phyloP scores from a whole-genome alignment of 2,329 filamentous ascomycete genomes.

The Sclerotinia trifoliorum region DNA sequence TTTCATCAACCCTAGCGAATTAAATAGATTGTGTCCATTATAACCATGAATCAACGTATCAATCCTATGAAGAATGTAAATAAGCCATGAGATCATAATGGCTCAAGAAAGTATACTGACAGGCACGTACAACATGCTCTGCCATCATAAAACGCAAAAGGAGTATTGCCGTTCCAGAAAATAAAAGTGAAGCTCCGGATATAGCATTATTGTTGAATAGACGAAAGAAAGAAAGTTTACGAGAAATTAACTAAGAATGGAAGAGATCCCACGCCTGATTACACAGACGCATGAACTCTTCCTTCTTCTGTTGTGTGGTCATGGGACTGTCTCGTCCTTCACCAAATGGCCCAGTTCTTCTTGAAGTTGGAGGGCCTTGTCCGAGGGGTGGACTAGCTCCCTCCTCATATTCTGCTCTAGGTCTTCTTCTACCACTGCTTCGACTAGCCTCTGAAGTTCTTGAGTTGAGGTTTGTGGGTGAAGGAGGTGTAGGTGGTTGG shows the following conservation, averaged over 20 bases:
- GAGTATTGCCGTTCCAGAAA: slow-evolving; percentile 16
- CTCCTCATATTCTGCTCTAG: slow-evolving; percentile 89
- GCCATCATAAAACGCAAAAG: slow-evolving; percentile 4
- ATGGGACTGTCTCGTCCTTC: slow-evolving; percentile 81
- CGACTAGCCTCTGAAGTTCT: slow-evolving; percentile 39
- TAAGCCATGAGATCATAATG: slow-evolving; percentile 6
- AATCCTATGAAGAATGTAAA: slow-evolving; percentile 1
- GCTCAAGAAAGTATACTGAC: slow-evolving; percentile 18
- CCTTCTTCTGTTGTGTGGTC: slow-evolving; percentile 80
- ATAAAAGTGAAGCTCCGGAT: slow-evolving; percentile 14
- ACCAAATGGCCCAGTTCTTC: slow-evolving; percentile 67
- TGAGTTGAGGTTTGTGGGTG: slow-evolving; percentile 42
- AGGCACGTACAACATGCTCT: slow-evolving; percentile 12
- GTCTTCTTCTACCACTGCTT: slow-evolving; percentile 69
- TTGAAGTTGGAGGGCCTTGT: slow-evolving; percentile 61
- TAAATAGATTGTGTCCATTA: slow-evolving; percentile 19
- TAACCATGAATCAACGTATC: slow-evolving; percentile 15
- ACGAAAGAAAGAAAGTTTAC: not conserved
- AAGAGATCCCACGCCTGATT: slow-evolving; percentile 94
- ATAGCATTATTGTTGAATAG: slow-evolving; percentile 9
- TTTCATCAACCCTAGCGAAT: slow-evolving; percentile 11
- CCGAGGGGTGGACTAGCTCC: slow-evolving; percentile 83
- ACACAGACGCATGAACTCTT: slow-evolving; percentile 85
- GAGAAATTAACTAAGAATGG: slow-evolving; percentile 62
- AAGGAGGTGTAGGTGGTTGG: slow-evolving; percentile 83